phyloP scores from a whole-genome alignment of 495 filamentous ascomycete genomes.

The Xanthoparmelia taractica region DNA sequence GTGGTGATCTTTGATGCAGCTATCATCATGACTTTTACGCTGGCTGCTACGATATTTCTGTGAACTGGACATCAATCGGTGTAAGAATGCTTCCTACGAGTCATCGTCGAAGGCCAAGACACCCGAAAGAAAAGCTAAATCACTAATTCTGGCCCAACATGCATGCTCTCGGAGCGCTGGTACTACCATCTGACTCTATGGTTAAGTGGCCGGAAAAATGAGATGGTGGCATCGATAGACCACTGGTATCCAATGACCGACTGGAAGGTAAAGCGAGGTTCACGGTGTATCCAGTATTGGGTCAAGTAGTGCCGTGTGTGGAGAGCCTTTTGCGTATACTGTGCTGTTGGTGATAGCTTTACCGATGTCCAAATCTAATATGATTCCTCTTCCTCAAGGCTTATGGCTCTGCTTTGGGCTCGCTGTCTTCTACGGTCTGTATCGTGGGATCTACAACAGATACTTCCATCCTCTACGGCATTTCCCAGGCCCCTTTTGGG shows the following conservation, averaged over 20 bases:
- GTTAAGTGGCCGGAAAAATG: too few species aligned
- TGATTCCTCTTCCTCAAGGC: neutral
- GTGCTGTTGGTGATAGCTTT: neutral
- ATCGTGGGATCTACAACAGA: slow-evolving; percentile 37
- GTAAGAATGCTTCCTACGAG: too few species aligned
- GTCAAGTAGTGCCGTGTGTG: neutral
- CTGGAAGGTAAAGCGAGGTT: neutral
- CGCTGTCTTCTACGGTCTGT: neutral
- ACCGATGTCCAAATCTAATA: neutral
- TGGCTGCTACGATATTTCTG: too few species aligned
- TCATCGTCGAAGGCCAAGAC: too few species aligned
- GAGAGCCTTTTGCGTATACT: neutral
- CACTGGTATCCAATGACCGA: neutral
- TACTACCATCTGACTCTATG: too few species aligned
- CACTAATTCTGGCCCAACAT: neutral
- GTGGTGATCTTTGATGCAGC: too few species aligned
- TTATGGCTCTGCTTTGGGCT: neutral
- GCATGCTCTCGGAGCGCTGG: neutral
- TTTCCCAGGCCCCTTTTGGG: slow-evolving; percentile 51
- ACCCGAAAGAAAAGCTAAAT: neutral
- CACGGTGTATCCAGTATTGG: neutral
- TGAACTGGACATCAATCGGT: too few species aligned
- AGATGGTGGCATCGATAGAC: too few species aligned
- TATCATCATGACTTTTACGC: too few species aligned
- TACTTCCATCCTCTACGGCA: slow-evolving; percentile 45